These are phyloP conservation scores for Cytospora paraplurivora DNA, from an alignment of 2,329 filamentous ascomycete species.

Conservation along the genomic window DNA sequence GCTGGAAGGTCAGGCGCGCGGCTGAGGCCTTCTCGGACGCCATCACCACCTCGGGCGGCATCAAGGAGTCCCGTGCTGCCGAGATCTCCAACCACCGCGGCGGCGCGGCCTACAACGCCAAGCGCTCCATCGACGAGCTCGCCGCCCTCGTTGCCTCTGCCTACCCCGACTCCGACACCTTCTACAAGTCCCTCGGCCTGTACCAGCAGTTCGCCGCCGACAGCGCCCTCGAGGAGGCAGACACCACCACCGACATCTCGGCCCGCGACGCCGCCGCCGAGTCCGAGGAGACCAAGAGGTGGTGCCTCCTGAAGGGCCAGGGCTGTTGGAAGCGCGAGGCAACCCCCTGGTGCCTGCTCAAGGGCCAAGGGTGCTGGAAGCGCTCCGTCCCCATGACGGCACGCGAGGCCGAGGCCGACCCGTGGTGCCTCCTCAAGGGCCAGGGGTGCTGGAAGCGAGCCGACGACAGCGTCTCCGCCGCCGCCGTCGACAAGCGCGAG, in stretches of 20 bases:
- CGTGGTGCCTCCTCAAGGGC: constrained; percentile 32
- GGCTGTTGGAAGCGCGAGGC: constrained; percentile 39
- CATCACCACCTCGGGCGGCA: constrained; percentile 32
- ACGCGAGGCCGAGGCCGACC: constrained; percentile 33
- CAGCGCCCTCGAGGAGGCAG: constrained; percentile 30
- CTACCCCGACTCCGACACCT: constrained; percentile 36
- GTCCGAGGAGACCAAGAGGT: constrained; percentile 19
- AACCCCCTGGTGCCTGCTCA: constrained; percentile 21
- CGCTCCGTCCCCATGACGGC: constrained; percentile 17
- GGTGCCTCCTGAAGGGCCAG: constrained; percentile 34
- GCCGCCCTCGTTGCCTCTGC: constrained; percentile 40
- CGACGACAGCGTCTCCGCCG: constrained; percentile 2
- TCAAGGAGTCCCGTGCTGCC: constrained; percentile 36
- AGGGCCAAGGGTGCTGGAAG: constrained; percentile 27
- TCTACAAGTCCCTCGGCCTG: constrained; percentile 39
- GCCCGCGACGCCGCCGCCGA: constrained; percentile 21
- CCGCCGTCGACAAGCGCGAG: constrained; percentile 14
- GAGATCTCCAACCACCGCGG: constrained; percentile 40
- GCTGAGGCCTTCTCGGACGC: constrained; percentile 38
- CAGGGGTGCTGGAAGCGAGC: constrained; percentile 40
- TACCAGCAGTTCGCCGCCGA: constrained; percentile 33
- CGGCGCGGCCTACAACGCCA: constrained; percentile 42
- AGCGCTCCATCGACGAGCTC: constrained; percentile 44
- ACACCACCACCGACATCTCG: constrained; percentile 4
- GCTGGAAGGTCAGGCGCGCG: constrained; percentile 49